Evolutionary conservation across 106 monocot species (phyloP).

Genomic region (Dioscorea dumetorum): DNA sequence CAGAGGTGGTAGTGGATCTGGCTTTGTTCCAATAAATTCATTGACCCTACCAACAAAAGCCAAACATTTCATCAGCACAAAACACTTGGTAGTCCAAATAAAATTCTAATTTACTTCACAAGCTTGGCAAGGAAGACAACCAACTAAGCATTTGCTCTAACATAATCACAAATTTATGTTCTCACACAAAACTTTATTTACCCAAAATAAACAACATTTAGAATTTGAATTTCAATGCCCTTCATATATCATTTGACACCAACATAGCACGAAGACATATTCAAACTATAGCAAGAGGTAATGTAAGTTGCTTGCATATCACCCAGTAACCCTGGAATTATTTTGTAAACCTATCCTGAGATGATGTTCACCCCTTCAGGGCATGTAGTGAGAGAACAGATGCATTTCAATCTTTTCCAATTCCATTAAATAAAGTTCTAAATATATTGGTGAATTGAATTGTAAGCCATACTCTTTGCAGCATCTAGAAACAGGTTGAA

Average conservation of each 20-base stretch:
- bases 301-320: neutral
- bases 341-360: neutral
- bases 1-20: slow-evolving; percentile 65
- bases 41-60: slow-evolving; percentile 42
- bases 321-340: neutral
- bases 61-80: neutral
- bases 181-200: neutral
- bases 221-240: neutral
- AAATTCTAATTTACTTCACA: neutral
- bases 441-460: neutral
- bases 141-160: neutral
- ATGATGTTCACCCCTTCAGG: neutral
- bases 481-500: slow-evolving; percentile 67
- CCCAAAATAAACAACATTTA: neutral
- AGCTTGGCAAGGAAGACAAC: neutral
- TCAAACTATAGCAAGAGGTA: no score
- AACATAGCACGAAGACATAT: no score
- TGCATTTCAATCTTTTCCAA: neutral
- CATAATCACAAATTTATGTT: neutral
- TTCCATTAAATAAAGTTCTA: neutral
- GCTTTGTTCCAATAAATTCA: slow-evolving; percentile 57
- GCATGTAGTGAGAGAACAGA: neutral
- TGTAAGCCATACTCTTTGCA: slow-evolving; percentile 71
- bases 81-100: neutral
- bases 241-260: no score